Base-by-base conservation (phyloP, 768 basidiomycete genomes). In the Tylopilus plumbeoviolaceoides region DNA sequence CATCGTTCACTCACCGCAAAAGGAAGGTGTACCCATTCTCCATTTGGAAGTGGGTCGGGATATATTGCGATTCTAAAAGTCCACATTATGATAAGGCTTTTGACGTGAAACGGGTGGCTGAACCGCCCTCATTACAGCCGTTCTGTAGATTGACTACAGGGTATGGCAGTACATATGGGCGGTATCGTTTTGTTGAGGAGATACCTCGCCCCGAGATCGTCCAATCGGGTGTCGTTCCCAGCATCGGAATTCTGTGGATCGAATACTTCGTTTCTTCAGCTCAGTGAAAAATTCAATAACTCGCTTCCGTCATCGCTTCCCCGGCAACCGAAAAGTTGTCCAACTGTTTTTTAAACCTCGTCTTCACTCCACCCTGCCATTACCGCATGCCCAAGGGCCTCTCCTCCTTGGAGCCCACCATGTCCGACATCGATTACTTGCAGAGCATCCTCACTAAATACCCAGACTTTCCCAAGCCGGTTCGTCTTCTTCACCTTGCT, bases 401-500 rank as follows among this genome's bases (percentile, higher is more conserved):
- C 25, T 17, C 25, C 14, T 31, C 23, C 12, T n/a, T 15, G 27
- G 48, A 44, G 30, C 40, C 43, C n/a, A 44, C 48, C 60, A 91
- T 89, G 86, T 79, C 87, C 54, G 91, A 95, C 75, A 76, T 91
- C 21, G 84, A 84, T 40, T 78, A 81, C 62, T 74, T 97, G 55
- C 80, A 75, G 54, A 78, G 75, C 44, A 75, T 83, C 49, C 72
- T 93, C 51, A 78, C 69, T 18, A 70, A 73, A 20, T 80, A 91
- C 65, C 72, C 80, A 8, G 86, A 95, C 67, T 98, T 95, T 63
- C 95, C 95, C 14, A 90, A 91, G 76, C 89, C 93, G 81, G 94
- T 91, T 61, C 44, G 71, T 59, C 27, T 43, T 40, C 35, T 44
- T 10, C 43, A 31, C 23, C 11, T 2, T 20, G n/a, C 42, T 8